Base-by-base conservation (phyloP, 768 basidiomycete species). In the Podaxis carcinomalis region DNA sequence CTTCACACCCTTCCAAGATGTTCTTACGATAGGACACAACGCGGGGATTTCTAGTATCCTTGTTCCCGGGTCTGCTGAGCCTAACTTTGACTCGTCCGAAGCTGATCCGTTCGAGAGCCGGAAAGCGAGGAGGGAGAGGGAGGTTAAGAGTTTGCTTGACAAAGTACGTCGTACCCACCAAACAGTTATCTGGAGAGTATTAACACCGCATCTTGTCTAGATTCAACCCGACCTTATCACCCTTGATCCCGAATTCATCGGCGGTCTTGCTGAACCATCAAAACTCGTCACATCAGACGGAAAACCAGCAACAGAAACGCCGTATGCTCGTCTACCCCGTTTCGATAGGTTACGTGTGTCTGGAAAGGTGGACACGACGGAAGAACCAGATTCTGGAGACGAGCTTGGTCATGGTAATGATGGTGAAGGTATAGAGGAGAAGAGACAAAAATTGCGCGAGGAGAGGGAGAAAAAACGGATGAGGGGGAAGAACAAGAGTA, bases 61-160 rank as follows among this genome's bases (percentile, higher is more conserved):
- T 57, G 88, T 98, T 0, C 97, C 97, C 0, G 96, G 96, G 27
- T 77, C 88, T 7, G 97, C 96, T 36, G 95, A 98, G 72, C 86
- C 95, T 50, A 95, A 97, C 78, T 96, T 95, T 71, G 97, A 99
- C 69, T 91, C 89, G 61, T 72, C 81, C 13, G 97, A 98, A 72
- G 92, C 93, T 0, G 95, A 99, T 83, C 94, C 95, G 2, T 98
- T 90, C 76, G 96, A 99, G 74, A 84, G 88, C 68, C 86, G 83
- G 72, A 87, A 85, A 63, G 80, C 90, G 21, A 75, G 94, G 60
- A 80, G 92, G 57, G 97, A 98, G 76, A 81, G 92, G 59, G 97
- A 98, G 73, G 93, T 98, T 68, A 88, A 91, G 71, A 83, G 80
- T 47, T 82, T 99, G 11, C 76, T 99, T 62, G 96, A 99, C 72